Conservation (phyloP, 768 basidiomycete species). For the Crassisporium funariophilum region DNA sequence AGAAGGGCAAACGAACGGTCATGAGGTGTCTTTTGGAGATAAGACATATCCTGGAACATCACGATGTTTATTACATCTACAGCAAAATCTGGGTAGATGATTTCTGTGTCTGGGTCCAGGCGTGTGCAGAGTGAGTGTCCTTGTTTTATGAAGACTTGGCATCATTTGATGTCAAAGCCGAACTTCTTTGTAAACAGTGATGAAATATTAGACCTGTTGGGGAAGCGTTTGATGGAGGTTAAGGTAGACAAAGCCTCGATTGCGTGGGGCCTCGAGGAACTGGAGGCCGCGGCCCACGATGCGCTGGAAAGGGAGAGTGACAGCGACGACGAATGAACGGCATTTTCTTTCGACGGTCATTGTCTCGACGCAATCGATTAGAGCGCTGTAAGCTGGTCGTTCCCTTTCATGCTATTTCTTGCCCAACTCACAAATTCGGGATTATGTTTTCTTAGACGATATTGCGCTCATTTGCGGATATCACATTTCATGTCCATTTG, state of each 20-base stretch:
- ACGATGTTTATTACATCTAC: conserved; percentile 88
- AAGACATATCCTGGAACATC: conserved; percentile 75
- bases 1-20: conserved; percentile 61
- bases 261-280: conserved; percentile 70
- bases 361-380: too few relatives aligned
- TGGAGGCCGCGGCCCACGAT: conserved; percentile 59
- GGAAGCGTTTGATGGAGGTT: conserved; percentile 38
- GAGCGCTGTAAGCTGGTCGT: background rate
- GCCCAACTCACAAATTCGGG: too few relatives aligned
- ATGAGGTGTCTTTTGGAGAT: conserved; percentile 69
- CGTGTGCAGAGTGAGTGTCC: conserved; percentile 62
- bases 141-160: background rate
- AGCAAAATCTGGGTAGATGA: conserved; percentile 87
- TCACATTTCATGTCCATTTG: too few relatives aligned
- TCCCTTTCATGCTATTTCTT: too few relatives aligned
- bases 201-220: conserved; percentile 49
- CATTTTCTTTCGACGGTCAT: conserved; percentile 9
- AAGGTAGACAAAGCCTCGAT: conserved; percentile 54
- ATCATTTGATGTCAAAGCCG: conserved; percentile 1
- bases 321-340: conserved; percentile 65
- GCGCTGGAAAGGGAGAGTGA: conserved; percentile 47
- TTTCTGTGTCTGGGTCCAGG: conserved; percentile 80
- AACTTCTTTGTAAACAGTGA: conserved; percentile 47
- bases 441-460: too few relatives aligned
- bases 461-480: too few relatives aligned